Evolutionary conservation across 2,329 filamentous ascomycete genomes (phyloP).

Genomic region (Botrytis squamosa): DNA sequence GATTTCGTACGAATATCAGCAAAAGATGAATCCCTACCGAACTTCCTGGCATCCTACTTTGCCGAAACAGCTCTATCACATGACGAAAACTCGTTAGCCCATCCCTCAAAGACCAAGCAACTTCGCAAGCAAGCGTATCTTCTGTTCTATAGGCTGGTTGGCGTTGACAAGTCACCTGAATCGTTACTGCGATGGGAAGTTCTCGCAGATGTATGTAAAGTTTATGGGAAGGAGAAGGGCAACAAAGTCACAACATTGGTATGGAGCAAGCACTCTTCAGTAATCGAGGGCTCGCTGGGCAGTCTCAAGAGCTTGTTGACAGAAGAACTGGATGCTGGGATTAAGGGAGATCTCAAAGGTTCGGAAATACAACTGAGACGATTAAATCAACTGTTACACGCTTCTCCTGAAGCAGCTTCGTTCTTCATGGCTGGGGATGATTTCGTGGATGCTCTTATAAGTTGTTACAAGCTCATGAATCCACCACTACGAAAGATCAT

Average conservation of each 20-base stretch:
- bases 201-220: conserved; percentile 64
- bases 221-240: conserved; percentile 63
- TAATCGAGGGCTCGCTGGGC: conserved; percentile 56
- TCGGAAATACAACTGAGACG: conserved; percentile 55
- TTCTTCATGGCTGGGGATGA: conserved; percentile 83
- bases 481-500: conserved; percentile 64
- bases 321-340: conserved; percentile 59
- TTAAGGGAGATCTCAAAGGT: conserved; percentile 53
- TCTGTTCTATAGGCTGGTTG: conserved; percentile 58
- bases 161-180: conserved; percentile 44
- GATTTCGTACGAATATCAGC: conserved; percentile 53
- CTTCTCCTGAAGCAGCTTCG: conserved; percentile 55
- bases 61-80: conserved; percentile 49
- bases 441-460: conserved; percentile 74
- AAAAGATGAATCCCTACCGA: conserved; percentile 57
- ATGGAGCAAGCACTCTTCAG: conserved; percentile 51
- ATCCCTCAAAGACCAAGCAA: conserved; percentile 41
- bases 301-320: conserved; percentile 62
- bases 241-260: conserved; percentile 50
- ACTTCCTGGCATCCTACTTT: conserved; percentile 69
- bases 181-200: conserved; percentile 63
- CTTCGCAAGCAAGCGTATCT: conserved; percentile 66
- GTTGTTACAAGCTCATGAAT: conserved; percentile 64
- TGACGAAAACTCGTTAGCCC: conserved; percentile 20
- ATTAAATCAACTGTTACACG: conserved; percentile 63